phyloP scores from a whole-genome alignment of 2,329 filamentous ascomycete species.

The Colletotrichum viniferum region DNA sequence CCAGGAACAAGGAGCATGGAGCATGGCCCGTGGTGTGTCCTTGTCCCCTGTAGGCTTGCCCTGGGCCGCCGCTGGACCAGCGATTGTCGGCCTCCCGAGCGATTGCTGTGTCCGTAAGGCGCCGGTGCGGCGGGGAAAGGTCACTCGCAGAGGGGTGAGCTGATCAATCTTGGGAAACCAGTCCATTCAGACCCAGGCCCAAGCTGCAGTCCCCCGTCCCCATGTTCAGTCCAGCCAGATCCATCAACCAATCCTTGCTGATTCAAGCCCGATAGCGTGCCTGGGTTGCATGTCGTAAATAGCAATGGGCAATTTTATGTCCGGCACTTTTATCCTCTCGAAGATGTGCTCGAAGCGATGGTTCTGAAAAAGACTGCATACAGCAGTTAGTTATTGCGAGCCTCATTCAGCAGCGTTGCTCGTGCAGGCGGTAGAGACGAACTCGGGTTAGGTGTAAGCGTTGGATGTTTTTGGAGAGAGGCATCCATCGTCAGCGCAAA shows the following conservation, averaged over 20 bases:
- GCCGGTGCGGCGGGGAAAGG: constrained; percentile 18
- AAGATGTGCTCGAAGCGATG: neutral
- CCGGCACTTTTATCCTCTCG: neutral
- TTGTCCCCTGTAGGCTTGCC: neutral
- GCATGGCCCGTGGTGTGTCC: constrained; percentile 15
- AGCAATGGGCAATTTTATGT: constrained; percentile 18
- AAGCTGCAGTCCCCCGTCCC: neutral
- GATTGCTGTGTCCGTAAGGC: constrained; percentile 15
- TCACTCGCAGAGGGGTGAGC: constrained; percentile 17
- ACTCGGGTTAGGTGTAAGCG: neutral
- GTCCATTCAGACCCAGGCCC: neutral
- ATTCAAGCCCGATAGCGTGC: neutral
- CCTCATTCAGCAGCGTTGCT: neutral
- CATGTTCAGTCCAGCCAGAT: constrained; percentile 5
- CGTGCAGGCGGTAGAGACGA: neutral
- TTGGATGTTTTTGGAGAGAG: neutral
- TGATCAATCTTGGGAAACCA: neutral
- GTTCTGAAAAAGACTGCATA: neutral
- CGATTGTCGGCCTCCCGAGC: constrained; percentile 20
- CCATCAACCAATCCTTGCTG: constrained; percentile 1
- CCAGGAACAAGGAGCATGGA: constrained; percentile 20
- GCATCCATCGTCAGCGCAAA: neutral
- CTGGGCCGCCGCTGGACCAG: neutral
- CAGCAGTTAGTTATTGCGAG: neutral
- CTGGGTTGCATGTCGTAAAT: constrained; percentile 13